Conservation (phyloP, 495 filamentous ascomycete species). For the Jackrogersella minutella region DNA sequence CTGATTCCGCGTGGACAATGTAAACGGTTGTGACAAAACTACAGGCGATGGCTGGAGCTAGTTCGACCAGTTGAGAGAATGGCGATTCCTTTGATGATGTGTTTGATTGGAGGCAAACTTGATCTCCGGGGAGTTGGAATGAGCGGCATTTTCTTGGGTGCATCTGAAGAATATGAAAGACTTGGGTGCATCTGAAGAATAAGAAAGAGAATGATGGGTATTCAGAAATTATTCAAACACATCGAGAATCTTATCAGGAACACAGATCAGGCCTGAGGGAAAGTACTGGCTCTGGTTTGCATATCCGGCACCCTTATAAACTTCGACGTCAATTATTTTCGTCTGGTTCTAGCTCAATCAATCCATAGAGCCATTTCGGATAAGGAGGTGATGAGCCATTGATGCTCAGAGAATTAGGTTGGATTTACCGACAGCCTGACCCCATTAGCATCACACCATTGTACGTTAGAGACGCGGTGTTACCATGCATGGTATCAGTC, state of each 20-base stretch:
- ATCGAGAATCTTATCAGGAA: neutral
- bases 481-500: conserved; percentile 10
- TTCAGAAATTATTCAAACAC: conserved; percentile 16
- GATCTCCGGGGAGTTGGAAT: conserved; percentile 13
- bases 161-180: conserved; percentile 23
- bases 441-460: neutral
- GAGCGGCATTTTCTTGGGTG: conserved; percentile 18
- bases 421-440: neutral
- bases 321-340: neutral
- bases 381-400: neutral
- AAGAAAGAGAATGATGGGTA: conserved; percentile 10
- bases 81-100: conserved; percentile 7
- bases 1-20: conserved; percentile 21
- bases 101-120: conserved; percentile 16
- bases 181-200: too few relatives aligned
- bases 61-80: conserved; percentile 28
- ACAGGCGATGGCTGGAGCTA: conserved; percentile 29
- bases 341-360: neutral
- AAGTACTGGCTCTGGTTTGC: neutral
- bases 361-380: neutral
- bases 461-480: conserved; percentile 1
- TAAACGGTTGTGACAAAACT: conserved; percentile 36
- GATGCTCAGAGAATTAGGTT: neutral
- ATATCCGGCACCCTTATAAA: conserved; percentile 10
- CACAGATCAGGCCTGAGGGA: neutral